Percentiles rank a stretch among this genome's conserved stretches.
Evolutionary conservation across 805 yeast species (phyloP).

Genomic region (Debaryomyces hansenii): DNA sequence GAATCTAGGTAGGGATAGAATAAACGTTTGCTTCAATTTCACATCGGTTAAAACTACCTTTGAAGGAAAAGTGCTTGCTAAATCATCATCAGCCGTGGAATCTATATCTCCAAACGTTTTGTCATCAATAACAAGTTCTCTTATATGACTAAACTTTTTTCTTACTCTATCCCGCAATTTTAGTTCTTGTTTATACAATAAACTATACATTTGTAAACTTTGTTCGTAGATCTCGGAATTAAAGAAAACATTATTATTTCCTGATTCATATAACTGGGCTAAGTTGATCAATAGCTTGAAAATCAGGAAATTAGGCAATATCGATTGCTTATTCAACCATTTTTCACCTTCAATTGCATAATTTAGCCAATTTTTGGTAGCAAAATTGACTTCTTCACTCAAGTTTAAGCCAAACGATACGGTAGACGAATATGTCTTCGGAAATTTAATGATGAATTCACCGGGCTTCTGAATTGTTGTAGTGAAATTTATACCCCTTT

Average conservation of each 20-base stretch:
- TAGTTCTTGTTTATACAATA: slow-evolving; percentile 44
- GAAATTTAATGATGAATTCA: slow-evolving; percentile 58
- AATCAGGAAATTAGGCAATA: slow-evolving; percentile 54
- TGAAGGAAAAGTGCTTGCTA: slow-evolving; percentile 54
- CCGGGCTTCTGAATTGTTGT: slow-evolving; percentile 60
- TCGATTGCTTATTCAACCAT: slow-evolving; percentile 50
- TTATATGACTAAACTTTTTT: slow-evolving; percentile 23
- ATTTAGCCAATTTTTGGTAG: slow-evolving; percentile 56
- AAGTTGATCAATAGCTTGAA: slow-evolving; percentile 49
- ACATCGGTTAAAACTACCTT: slow-evolving; percentile 41
- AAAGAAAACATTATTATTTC: slow-evolving; percentile 23
- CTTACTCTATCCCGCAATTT: slow-evolving; percentile 39
- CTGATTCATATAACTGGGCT: slow-evolving; percentile 40
- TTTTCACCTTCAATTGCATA: slow-evolving; percentile 47
- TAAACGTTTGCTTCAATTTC: slow-evolving; percentile 29
- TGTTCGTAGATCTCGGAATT: slow-evolving; percentile 34
- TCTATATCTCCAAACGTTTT: slow-evolving; percentile 31
- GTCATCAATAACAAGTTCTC: slow-evolving; percentile 35
- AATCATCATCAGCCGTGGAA: slow-evolving; percentile 53
- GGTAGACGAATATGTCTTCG: slow-evolving; percentile 51
- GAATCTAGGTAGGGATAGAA: slow-evolving; percentile 29
- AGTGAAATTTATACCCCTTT: slow-evolving; percentile 48
- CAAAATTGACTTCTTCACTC: slow-evolving; percentile 58
- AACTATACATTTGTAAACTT: slow-evolving; percentile 32
- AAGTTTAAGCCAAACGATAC: slow-evolving; percentile 57